A percentile compares a stretch with the other conserved stretches of the same genome.
Evolutionary conservation across 768 basidiomycete species (phyloP).

Genomic region (Serendipita sp.): DNA sequence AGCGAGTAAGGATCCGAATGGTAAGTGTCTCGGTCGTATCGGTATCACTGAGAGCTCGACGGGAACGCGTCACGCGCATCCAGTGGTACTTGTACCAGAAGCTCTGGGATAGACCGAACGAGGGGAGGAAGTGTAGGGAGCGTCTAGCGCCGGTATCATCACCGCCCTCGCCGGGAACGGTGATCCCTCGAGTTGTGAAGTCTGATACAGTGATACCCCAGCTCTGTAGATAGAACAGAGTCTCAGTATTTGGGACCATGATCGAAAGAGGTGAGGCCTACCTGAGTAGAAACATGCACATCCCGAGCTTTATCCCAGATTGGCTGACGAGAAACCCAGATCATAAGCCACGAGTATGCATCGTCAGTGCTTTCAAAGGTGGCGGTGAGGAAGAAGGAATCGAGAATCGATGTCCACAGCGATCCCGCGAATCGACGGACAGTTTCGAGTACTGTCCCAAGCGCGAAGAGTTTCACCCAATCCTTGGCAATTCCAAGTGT

Average conservation of each 20-base stretch:
- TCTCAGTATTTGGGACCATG: conserved; percentile 1
- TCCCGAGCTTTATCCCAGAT: conserved; percentile 43
- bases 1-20: conserved; percentile 31
- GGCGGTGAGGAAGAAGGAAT: conserved; percentile 47
- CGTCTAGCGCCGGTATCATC: neutral
- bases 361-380: conserved; percentile 41
- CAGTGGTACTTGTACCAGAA: conserved; percentile 9
- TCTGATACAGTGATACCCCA: neutral
- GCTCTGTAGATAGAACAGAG: neutral
- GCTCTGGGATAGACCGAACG: conserved; percentile 11
- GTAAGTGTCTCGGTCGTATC: conserved; percentile 9
- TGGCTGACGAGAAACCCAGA: conserved; percentile 48
- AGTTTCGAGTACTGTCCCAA: conserved; percentile 48
- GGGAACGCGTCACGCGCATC: conserved; percentile 12
- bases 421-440: conserved; percentile 31
- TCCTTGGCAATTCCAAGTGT: conserved; percentile 20
- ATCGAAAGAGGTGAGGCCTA: neutral
- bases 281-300: conserved; percentile 33
- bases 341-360: conserved; percentile 52
- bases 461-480: conserved; percentile 45
- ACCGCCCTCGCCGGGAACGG: neutral
- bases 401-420: conserved; percentile 29
- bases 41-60: conserved; percentile 8
- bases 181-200: neutral
- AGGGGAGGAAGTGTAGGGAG: conserved; percentile 10